Evolutionary conservation across 2,329 filamentous ascomycete genomes (phyloP), one percentile per base, ranked within the genome.

Genomic region (Colletotrichum viniferum): DNA sequence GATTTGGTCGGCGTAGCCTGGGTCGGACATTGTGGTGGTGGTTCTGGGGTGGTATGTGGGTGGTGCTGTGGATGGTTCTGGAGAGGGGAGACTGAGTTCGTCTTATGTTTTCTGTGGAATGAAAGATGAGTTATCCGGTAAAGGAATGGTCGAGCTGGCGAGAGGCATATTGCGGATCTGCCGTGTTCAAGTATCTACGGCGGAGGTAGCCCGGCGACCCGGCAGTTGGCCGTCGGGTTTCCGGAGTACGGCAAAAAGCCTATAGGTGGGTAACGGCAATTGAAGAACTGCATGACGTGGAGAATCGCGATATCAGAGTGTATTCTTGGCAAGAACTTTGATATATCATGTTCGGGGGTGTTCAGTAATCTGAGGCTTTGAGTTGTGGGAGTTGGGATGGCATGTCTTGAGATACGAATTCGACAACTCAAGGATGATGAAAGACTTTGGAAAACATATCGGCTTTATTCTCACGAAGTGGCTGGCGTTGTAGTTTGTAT

Each of bases 401-500:
- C 43, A 48, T 21, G 43, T 12, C 18, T 48, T 4, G 18, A 21
- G 3, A 48, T 13, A 0, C 18, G 18, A 7, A n/a, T 48, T 48
- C 18, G 9, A 43, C 8, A 6, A n/a, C 38, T 43, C 4, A 0
- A 4, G 36, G 0, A 10, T 18, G 18, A 10, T 43, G 8, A 5
- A 43, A n/a, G 4, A n/a, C 8, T 4, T 14, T 16, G 3, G 16
- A 16, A 38, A 38, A 18, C 36, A 38, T 4, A 7, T 38, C 7
- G 36, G 7, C 7, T 16, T 38, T 4, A 0, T 8, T 10, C 1
- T 43, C 7, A 43, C 4, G 16, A 5, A 5, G 0, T 43, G 1
- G 4, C 14, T 1, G 2, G 16, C 16, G 1, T 43, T 10, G 36
- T 1, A 1, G 1, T 1, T 38, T 38, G 7, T 18, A 18, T 9